Evolutionary conservation across 2,329 filamentous ascomycete species (phyloP).

Genomic region (Pyrenophora tritici-repentis): DNA sequence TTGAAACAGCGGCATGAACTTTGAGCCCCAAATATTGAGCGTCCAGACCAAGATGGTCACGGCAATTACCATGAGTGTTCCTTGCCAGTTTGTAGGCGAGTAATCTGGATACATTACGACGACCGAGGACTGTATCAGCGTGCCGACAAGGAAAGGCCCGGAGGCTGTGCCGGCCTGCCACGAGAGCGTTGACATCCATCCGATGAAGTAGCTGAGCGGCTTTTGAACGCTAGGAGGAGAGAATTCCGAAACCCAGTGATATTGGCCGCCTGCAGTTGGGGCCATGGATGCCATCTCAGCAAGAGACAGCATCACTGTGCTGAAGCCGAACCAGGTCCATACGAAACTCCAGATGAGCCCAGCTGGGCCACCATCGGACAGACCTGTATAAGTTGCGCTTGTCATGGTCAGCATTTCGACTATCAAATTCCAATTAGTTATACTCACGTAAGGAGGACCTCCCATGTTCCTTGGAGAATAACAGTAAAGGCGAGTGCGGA

Average conservation of each 20-base stretch:
- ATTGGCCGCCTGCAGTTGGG: constrained; percentile 43
- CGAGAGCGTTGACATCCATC: constrained; percentile 57
- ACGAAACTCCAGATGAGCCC: constrained; percentile 44
- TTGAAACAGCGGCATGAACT: constrained; percentile 41
- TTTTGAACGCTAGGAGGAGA: constrained; percentile 36
- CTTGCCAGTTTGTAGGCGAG: constrained; percentile 52
- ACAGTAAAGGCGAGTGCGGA: constrained; percentile 42
- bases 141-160: constrained; percentile 55
- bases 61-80: constrained; percentile 55
- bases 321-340: constrained; percentile 43
- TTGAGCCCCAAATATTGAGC: constrained; percentile 47
- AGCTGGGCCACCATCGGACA: constrained; percentile 39
- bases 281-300: constrained; percentile 46
- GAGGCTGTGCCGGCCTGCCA: constrained; percentile 58
- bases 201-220: constrained; percentile 37
- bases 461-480: constrained; percentile 43
- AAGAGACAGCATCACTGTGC: constrained; percentile 38
- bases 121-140: constrained; percentile 52
- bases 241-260: constrained; percentile 46
- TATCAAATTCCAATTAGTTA: no score
- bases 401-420: constrained; percentile 5
- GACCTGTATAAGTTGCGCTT: constrained; percentile 36
- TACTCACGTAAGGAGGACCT: constrained; percentile 39
- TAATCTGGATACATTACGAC: constrained; percentile 53
- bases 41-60: constrained; percentile 51